Evolutionary conservation across 192 early-diverging fungal species (phyloP).

Genomic region (Gonapodya prolifera): DNA sequence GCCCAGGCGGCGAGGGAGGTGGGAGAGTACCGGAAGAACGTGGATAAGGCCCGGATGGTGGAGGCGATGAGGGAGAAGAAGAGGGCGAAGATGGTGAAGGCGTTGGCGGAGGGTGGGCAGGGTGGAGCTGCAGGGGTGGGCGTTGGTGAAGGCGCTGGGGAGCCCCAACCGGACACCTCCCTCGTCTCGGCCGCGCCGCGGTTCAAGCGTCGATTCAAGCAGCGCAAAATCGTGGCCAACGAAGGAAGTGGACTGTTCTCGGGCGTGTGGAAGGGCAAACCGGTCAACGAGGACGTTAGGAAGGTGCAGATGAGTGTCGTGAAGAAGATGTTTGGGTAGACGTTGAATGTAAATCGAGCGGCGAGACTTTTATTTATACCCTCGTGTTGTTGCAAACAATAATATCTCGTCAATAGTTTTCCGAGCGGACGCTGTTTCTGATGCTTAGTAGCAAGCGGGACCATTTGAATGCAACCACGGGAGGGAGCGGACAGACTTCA

Average conservation of each 20-base stretch:
- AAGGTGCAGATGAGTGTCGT: constrained; percentile 35
- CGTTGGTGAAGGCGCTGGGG: not conserved
- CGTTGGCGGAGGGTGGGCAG: not conserved
- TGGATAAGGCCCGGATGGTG: constrained; percentile 79
- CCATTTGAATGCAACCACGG: too few species aligned
- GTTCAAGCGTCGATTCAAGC: constrained; percentile 43
- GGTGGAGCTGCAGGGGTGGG: not conserved
- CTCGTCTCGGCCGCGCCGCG: constrained; percentile 13
- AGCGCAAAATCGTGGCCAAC: constrained; percentile 42
- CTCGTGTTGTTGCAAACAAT: too few species aligned
- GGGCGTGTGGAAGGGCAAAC: constrained; percentile 1
- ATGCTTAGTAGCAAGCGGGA: too few species aligned
- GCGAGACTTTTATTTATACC: too few species aligned
- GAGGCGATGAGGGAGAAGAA: constrained; percentile 61
- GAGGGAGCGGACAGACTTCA: too few species aligned
- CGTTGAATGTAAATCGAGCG: too few species aligned
- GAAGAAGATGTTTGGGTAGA: constrained; percentile 40
- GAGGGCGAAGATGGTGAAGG: constrained; percentile 24
- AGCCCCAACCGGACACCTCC: too few species aligned
- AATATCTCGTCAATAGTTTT: too few species aligned
- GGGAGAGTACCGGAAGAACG: constrained; percentile 75
- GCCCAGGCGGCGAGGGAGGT: constrained; percentile 73
- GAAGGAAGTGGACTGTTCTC: not conserved
- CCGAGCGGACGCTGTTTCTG: too few species aligned
- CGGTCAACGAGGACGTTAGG: constrained; percentile 8